Percentiles rank a stretch among this genome's conserved stretches.
Conservation (phyloP, 495 filamentous ascomycete species). For the Friedmanniomyces endolithicus region DNA sequence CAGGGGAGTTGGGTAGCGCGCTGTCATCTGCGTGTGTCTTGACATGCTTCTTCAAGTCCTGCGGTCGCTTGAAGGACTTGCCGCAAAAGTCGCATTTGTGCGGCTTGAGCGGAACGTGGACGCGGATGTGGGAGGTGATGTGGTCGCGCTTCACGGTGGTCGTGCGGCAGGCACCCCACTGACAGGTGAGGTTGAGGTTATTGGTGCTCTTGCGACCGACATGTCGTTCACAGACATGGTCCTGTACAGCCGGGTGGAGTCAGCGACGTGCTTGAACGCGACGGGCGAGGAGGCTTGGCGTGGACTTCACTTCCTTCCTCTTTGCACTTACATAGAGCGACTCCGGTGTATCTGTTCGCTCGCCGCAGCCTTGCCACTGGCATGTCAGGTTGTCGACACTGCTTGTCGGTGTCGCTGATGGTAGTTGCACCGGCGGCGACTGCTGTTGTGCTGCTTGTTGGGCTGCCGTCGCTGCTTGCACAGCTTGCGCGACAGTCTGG, state of each 20-base stretch:
- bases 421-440: constrained; percentile 12
- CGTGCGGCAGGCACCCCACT: constrained; percentile 91
- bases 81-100: constrained; percentile 98
- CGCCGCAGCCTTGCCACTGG: constrained; percentile 75
- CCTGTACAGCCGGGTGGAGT: constrained; percentile 41
- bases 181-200: constrained; percentile 93
- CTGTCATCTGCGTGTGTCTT: constrained; percentile 99
- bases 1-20: constrained; percentile 66
- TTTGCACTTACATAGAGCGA: constrained; percentile 68
- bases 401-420: constrained; percentile 39
- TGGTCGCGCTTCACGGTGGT: constrained; percentile 98
- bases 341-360: constrained; percentile 69
- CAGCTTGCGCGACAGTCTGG: constrained; percentile 14
- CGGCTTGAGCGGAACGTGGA: constrained; percentile 94
- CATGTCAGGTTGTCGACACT: constrained; percentile 42
- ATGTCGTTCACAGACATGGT: constrained; percentile 97
- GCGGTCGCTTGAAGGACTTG: constrained; percentile 98
- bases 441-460: constrained; percentile 12
- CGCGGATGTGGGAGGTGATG: constrained; percentile 97
- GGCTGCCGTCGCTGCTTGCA: constrained; percentile 13
- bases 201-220: constrained; percentile 98
- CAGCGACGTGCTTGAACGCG: neutral
- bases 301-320: constrained; percentile 14
- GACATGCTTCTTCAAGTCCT: constrained; percentile 98
- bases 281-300: neutral